Conservation (phyloP, 2,329 filamentous ascomycete genomes). For the Polychaeton citri region DNA sequence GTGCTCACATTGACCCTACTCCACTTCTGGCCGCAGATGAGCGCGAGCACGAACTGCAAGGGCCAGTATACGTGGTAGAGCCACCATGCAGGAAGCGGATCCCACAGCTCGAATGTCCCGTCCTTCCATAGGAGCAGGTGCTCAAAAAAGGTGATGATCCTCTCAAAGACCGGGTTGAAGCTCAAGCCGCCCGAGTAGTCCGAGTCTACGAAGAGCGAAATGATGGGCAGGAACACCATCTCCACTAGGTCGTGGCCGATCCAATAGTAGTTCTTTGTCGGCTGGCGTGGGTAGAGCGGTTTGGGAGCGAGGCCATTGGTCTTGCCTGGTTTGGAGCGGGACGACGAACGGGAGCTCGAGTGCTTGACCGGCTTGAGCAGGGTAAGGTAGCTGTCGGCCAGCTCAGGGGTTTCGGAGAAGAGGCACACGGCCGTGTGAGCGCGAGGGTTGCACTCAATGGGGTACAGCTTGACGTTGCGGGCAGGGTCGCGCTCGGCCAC, state of each 20-base stretch:
- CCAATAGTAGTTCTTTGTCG: constrained; percentile 42
- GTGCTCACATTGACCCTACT: constrained; percentile 57
- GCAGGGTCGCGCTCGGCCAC: constrained; percentile 11
- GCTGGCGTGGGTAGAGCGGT: constrained; percentile 10
- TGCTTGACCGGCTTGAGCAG: constrained; percentile 24
- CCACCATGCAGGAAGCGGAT: constrained; percentile 38
- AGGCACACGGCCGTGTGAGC: constrained; percentile 55
- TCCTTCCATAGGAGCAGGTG: constrained; percentile 37
- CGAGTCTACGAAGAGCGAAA: constrained; percentile 22
- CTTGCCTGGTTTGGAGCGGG: constrained; percentile 14
- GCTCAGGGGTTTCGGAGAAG: constrained; percentile 35
- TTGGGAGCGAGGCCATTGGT: constrained; percentile 10
- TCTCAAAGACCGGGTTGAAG: constrained; percentile 12
- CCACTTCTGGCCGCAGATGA: constrained; percentile 41
- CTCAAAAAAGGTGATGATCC: constrained; percentile 21
- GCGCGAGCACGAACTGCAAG: constrained; percentile 33
- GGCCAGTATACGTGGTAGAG: constrained; percentile 43
- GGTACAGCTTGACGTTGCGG: constrained; percentile 35
- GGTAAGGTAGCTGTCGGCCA: constrained; percentile 41
- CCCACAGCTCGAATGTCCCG: constrained; percentile 35
- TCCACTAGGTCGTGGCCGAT: constrained; percentile 51
- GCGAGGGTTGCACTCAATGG: constrained; percentile 60
- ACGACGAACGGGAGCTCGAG: constrained; percentile 7
- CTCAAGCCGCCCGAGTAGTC: constrained; percentile 9
- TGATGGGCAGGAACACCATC: constrained; percentile 36